Percentiles rank a stretch among this genome's conserved stretches.
Conservation (phyloP, 23 red algal genomes). For the Cyanidioschyzon merolae region DNA sequence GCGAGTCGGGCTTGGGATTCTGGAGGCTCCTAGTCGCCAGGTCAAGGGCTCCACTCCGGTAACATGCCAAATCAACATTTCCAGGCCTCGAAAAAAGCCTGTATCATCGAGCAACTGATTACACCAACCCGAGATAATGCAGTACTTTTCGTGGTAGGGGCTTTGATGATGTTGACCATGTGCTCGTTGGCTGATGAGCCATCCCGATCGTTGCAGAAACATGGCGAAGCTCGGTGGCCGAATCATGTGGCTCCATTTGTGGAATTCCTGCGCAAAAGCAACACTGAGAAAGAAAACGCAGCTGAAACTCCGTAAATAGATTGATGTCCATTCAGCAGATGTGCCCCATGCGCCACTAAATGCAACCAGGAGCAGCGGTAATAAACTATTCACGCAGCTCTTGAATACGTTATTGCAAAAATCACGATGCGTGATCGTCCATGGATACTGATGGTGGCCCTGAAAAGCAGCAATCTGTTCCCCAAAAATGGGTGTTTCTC, state of each 20-base stretch:
- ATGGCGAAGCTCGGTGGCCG: slow-evolving; percentile 25
- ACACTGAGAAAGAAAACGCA: slow-evolving; percentile 36
- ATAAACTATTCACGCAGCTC: slow-evolving; percentile 30
- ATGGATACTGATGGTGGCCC: slow-evolving; percentile 80
- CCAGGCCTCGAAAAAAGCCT: slow-evolving; percentile 40
- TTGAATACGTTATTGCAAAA: slow-evolving; percentile 71
- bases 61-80: slow-evolving; percentile 32
- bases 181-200: slow-evolving; percentile 33
- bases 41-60: slow-evolving; percentile 51
- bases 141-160: slow-evolving; percentile 56
- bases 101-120: slow-evolving; percentile 43
- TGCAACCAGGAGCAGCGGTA: slow-evolving; percentile 29
- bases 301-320: slow-evolving; percentile 9
- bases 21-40: slow-evolving; percentile 39
- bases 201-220: slow-evolving; percentile 10
- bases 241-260: slow-evolving; percentile 74
- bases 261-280: slow-evolving; percentile 62
- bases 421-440: slow-evolving; percentile 69
- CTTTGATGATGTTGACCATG: slow-evolving; percentile 68
- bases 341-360: neutral
- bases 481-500: slow-evolving; percentile 68
- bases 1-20: too few species aligned
- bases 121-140: slow-evolving; percentile 68
- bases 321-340: neutral
- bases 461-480: slow-evolving; percentile 88